phyloP scores from a whole-genome alignment of 2,329 filamentous ascomycete genomes.

The Xylaria sp. region DNA sequence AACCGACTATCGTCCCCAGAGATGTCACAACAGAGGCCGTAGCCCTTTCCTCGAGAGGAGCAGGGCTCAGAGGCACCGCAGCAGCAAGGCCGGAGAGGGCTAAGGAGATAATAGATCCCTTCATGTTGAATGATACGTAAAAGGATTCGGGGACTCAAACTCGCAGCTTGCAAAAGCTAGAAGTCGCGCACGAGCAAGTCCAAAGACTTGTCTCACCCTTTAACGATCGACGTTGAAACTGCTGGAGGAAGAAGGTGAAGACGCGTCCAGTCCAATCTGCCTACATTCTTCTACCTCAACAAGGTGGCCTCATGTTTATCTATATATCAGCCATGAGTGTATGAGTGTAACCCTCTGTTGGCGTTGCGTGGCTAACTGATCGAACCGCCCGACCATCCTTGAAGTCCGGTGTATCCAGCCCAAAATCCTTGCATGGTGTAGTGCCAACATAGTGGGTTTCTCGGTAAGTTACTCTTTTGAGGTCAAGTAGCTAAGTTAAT shows the following conservation, averaged over 20 bases:
- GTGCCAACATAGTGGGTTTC: conserved; percentile 2
- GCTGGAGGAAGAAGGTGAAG: neutral
- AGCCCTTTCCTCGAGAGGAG: conserved; percentile 39
- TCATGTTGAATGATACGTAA: conserved; percentile 30
- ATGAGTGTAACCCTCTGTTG: neutral
- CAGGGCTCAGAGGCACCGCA: conserved; percentile 38
- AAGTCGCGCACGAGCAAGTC: neutral
- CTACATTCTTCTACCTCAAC: conserved; percentile 6
- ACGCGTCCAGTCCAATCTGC: neutral
- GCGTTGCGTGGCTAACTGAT: conserved; percentile 13
- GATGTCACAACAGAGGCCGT: conserved; percentile 43
- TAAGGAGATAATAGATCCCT: conserved; percentile 21
- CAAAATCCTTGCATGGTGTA: conserved; percentile 5
- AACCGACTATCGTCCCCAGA: conserved; percentile 47
- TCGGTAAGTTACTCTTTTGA: neutral
- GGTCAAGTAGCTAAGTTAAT: neutral
- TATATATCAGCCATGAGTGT: conserved; percentile 28
- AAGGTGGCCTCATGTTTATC: neutral
- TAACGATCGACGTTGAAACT: conserved; percentile 11
- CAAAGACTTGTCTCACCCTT: conserved; percentile 7
- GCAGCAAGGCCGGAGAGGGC: conserved; percentile 36
- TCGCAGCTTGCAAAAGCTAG: neutral
- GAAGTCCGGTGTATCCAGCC: neutral
- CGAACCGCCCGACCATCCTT: neutral
- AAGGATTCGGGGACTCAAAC: neutral